A percentile compares a stretch with the other conserved stretches of the same genome.
Evolutionary conservation across 108 stramenopile species (phyloP).

Genomic region (Cyclotella baltica): DNA sequence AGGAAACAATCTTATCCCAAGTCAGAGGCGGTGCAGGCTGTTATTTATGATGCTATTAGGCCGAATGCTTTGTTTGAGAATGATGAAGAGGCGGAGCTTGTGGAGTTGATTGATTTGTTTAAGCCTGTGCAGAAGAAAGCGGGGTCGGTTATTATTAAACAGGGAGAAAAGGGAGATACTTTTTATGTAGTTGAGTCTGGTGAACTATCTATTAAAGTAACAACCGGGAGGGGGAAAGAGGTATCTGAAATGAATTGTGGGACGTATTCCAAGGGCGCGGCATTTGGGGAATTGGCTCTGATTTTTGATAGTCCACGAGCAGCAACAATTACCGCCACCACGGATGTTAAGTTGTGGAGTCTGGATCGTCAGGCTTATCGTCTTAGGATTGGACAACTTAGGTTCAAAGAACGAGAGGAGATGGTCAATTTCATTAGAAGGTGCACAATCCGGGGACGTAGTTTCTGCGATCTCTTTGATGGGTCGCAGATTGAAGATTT

Average conservation of each 20-base stretch:
- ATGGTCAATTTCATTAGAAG: constrained; percentile 67
- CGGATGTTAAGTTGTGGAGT: constrained; percentile 68
- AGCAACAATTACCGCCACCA: constrained; percentile 80
- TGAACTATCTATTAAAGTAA: constrained; percentile 15
- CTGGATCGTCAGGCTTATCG: constrained; percentile 86
- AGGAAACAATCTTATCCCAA: constrained; percentile 29
- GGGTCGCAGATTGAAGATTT: constrained; percentile 66
- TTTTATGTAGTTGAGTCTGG: constrained; percentile 76
- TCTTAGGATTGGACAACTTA: constrained; percentile 64
- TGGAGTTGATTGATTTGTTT: constrained; percentile 78
- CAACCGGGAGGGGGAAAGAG: not conserved
- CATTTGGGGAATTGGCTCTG: constrained; percentile 81
- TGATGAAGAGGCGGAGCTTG: constrained; percentile 62
- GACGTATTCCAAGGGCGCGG: constrained; percentile 45
- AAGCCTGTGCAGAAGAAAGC: constrained; percentile 43
- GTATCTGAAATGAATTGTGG: constrained; percentile 52
- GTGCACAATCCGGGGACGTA: constrained; percentile 57
- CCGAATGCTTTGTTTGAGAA: constrained; percentile 72
- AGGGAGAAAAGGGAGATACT: constrained; percentile 82
- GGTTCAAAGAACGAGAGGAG: constrained; percentile 57
- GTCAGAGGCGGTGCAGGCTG: constrained; percentile 35
- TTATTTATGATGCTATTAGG: constrained; percentile 68
- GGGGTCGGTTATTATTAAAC: constrained; percentile 64
- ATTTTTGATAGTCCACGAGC: constrained; percentile 90
- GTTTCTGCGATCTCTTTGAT: constrained; percentile 59